These are phyloP conservation scores for Penstemon barbatus DNA, from an alignment of 257 asterid genomes.

Conservation along the genomic window DNA sequence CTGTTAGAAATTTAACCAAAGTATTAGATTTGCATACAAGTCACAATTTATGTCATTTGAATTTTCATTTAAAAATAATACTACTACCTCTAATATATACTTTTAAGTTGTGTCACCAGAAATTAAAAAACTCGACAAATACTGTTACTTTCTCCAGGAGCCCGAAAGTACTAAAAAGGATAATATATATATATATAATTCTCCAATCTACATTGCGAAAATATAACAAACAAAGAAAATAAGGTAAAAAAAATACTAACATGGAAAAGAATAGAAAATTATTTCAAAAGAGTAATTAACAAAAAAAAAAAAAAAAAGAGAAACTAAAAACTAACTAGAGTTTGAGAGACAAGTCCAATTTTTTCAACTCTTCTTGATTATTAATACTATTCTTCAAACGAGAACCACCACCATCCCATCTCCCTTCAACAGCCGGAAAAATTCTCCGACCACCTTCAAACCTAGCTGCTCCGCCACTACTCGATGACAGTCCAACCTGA, in stretches of 20 bases:
- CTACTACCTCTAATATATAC: background rate
- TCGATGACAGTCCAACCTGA: constrained; percentile 34
- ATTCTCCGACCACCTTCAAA: constrained; percentile 44
- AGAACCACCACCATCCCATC: constrained; percentile 39
- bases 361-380: constrained; percentile 53
- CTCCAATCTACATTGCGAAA: constrained; percentile 12
- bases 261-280: background rate
- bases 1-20: no score
- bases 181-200: background rate
- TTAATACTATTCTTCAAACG: constrained; percentile 21
- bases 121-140: background rate
- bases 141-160: background rate
- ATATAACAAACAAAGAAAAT: background rate
- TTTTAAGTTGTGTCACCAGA: background rate
- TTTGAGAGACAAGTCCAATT: constrained; percentile 79
- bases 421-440: constrained; percentile 40
- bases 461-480: constrained; percentile 50
- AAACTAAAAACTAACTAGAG: constrained; percentile 32
- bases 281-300: background rate
- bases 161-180: background rate
- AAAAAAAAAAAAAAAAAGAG: background rate
- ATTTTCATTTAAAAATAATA: background rate
- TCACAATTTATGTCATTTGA: background rate
- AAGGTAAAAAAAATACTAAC: constrained; percentile 6
- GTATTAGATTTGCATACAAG: background rate